Conservation (phyloP, 768 basidiomycete species). For the Cantharellus anzutake region DNA sequence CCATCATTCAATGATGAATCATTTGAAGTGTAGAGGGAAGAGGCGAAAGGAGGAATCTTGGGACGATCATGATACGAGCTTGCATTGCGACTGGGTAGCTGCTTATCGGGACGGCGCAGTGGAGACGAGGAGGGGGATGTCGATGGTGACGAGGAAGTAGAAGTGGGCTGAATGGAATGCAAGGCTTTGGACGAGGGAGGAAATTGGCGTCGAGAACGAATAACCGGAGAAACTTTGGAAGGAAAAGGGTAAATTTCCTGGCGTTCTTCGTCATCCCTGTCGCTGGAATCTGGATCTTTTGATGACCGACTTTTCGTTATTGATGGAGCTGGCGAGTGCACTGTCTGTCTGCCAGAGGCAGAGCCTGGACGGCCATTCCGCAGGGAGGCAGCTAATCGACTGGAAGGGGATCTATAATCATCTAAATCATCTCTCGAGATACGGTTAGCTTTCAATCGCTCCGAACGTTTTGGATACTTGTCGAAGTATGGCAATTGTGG, state of each 20-base stretch:
- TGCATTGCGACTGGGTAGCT: not conserved
- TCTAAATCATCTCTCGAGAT: not conserved
- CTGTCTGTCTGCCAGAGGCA: not conserved
- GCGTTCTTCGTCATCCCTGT: not conserved
- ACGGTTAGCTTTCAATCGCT: conserved; percentile 3
- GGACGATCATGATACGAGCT: not conserved
- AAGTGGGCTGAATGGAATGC: not conserved
- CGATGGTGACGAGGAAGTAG: not conserved
- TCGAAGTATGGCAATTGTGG: conserved; percentile 10
- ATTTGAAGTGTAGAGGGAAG: not conserved
- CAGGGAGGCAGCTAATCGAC: conserved; percentile 1
- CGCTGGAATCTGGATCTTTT: not conserved
- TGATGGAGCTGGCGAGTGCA: not conserved
- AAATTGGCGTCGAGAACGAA: not conserved
- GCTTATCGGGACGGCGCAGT: not conserved
- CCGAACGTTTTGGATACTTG: conserved; percentile 9
- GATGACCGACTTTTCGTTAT: not conserved
- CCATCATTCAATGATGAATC: conserved; percentile 15
- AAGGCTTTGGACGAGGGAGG: not conserved
- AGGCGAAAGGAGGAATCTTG: not conserved
- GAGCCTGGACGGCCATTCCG: not conserved
- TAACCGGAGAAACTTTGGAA: conserved; percentile 2
- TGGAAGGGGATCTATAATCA: not conserved
- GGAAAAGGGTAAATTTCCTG: not conserved
- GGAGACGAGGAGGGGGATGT: not conserved